Base-by-base conservation (phyloP, 2,329 filamentous ascomycete genomes). In the Colletotrichum neosansevieriae region DNA sequence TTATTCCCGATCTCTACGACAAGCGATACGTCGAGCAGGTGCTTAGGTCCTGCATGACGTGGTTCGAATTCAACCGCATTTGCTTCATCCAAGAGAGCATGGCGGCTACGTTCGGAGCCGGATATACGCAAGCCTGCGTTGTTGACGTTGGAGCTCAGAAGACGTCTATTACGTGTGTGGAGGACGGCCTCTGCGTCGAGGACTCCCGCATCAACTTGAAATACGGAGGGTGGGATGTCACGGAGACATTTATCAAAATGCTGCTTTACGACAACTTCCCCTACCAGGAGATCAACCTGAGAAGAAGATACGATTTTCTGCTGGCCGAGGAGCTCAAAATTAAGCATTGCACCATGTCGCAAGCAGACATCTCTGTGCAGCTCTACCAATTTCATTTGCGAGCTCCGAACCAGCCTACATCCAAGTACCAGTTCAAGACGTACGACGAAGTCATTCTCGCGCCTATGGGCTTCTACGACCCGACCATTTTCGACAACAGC, bases 111-210 rank as follows among this genome's bases (percentile, higher is more conserved):
- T 99, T 97, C 77, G 96, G 96, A 12, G 96, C 95, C 4, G 96
- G 96, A 7, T 98, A 97, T 76, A 97, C 94, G 1, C 94, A 93
- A 70, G 92, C 94, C 19, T 99, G 96, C 74, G 94, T 99, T 63
- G 94, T 99, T 11, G 96, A 99, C 77, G 92, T 99, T 64, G 96
- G 96, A 12, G 95, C 96, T 1, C 94, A 98, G 77, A 99, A 99
- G 85, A 98, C 96, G 1, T 97, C 96, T 0, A 92, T 99, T 36
- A 95, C 94, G 70, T 99, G 96, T 73, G 94, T 99, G 11, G 96
- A 99, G 75, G 96, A 99, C 78, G 96, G 96, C 2, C 92, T 99
- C 80, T 94, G 93, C 75, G 88, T 97, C 29, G 96, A 98, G 71
- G 95, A 98, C 76, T 99, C 96, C 15, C 89, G 96, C 15, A 89